Base-by-base conservation (phyloP, 805 yeast species). In the Diddensiella santjacobensis region DNA sequence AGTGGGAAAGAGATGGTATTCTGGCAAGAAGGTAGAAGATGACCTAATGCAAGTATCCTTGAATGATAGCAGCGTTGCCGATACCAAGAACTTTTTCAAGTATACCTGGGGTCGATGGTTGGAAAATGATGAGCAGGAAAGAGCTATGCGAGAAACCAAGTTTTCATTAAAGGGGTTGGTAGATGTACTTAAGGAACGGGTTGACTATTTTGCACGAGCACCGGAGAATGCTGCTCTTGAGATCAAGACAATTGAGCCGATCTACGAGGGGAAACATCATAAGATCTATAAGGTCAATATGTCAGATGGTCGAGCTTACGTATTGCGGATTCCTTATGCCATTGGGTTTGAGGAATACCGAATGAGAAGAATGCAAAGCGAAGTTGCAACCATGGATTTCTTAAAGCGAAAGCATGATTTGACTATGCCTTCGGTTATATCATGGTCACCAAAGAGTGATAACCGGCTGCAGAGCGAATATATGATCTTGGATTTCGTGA, bases 81-180 rank as follows among this genome's bases (percentile, higher is more conserved):
- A 51, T 29, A 44, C 50, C n/a, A 44, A 45, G 48, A 52, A 51
- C 38, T 87, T 93, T 61, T 91, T 87, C 72, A 80, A 84, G 58
- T 91, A 89, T 64, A 74, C 93, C 2, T 91, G 98, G 95, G 99
- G 99, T 42, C 78, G 96, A 4, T 91, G 98, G 98, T 70, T 90
- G 59, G 79, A 75, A 54, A 79, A 91, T 62, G 96, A 93, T 63
- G 75, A 73, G 48, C 67, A 66, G 26, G 90, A 93, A 64, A 84
- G 87, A 60, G 79, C 74, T 13, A 80, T 79, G 57, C 80, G 99
- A 67, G 78, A 77, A 48, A 91, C 97, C 18, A 75, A 74, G 54
- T 91, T 91, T 66, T 83, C 93, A 2, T 74, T 93, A 44, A 82
- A 81, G 61, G 98, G 96, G 3, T 70, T 87, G 44, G 68, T 76